Conservation (phyloP, 2,329 filamentous ascomycete species). For the Knoxdaviesia capensis region DNA sequence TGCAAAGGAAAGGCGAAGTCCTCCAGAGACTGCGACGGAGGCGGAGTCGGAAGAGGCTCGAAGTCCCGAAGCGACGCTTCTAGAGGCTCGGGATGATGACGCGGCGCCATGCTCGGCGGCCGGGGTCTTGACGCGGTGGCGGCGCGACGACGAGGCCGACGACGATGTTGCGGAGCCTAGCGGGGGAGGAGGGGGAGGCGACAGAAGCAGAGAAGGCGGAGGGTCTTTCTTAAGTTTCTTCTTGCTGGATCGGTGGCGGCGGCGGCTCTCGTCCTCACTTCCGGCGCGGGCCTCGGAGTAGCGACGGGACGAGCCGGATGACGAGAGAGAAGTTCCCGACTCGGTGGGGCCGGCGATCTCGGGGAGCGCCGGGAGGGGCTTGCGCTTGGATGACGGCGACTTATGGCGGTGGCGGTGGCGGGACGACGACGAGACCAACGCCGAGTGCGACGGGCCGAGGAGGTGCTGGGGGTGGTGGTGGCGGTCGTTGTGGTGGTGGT, state of each 20-base stretch:
- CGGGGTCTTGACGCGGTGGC: constrained; percentile 4
- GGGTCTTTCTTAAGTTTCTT: no score
- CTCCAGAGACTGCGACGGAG: neutral
- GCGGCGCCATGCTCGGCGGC: constrained; percentile 8
- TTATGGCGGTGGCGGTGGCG: neutral
- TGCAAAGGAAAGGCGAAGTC: constrained; percentile 19
- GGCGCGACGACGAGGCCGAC: constrained; percentile 4
- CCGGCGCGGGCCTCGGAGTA: no score
- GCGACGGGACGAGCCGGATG: no score
- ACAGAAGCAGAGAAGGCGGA: no score
- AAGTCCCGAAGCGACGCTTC: constrained; percentile 35
- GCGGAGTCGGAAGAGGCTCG: constrained; percentile 21
- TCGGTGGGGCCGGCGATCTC: neutral
- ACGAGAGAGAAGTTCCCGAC: no score
- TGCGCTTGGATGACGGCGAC: neutral
- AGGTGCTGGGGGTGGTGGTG: constrained; percentile 7
- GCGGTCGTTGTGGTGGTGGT: constrained; percentile 3
- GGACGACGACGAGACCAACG: neutral
- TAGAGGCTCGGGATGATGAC: constrained; percentile 19
- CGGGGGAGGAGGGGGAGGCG: no score
- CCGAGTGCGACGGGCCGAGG: constrained; percentile 6
- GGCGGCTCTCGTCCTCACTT: neutral
- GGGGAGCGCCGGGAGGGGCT: constrained; percentile 7
- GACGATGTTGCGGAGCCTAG: constrained; percentile 1
- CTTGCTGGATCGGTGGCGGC: neutral